Conservation (phyloP, 495 filamentous ascomycete species). For the Tuber brumale region DNA sequence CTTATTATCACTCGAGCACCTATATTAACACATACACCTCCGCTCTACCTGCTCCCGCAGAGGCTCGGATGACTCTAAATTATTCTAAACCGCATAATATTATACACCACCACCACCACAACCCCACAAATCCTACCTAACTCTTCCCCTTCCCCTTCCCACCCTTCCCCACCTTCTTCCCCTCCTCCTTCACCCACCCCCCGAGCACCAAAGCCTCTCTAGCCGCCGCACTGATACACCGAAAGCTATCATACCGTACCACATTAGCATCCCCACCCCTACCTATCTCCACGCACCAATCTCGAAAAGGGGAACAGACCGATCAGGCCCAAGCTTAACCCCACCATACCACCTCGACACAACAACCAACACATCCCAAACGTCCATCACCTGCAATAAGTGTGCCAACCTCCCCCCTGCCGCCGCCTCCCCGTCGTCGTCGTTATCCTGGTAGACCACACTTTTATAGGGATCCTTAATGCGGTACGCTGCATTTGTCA, state of each 20-base stretch:
- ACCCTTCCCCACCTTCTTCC: neutral
- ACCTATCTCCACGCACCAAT: neutral
- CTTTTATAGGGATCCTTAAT: conserved; percentile 45
- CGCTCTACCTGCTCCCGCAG: neutral
- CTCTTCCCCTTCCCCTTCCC: neutral
- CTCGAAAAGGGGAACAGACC: conserved; percentile 40
- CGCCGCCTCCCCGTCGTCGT: conserved; percentile 95
- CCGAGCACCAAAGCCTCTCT: conserved; percentile 77
- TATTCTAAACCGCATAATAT: neutral
- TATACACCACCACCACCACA: neutral
- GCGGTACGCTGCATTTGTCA: conserved; percentile 49
- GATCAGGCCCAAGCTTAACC: conserved; percentile 72
- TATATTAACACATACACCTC: neutral
- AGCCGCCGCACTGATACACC: conserved; percentile 77
- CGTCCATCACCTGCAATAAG: conserved; percentile 88
- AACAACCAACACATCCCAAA: conserved; percentile 88
- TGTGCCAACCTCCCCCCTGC: conserved; percentile 79
- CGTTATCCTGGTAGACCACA: conserved; percentile 72
- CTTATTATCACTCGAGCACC: neutral
- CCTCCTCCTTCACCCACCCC: conserved; percentile 51
- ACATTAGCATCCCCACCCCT: neutral
- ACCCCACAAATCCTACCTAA: neutral
- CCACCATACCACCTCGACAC: conserved; percentile 95
- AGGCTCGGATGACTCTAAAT: neutral
- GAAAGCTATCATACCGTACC: conserved; percentile 60